phyloP scores from a whole-genome alignment of 805 yeast genomes.

The Candida sithepensis region DNA sequence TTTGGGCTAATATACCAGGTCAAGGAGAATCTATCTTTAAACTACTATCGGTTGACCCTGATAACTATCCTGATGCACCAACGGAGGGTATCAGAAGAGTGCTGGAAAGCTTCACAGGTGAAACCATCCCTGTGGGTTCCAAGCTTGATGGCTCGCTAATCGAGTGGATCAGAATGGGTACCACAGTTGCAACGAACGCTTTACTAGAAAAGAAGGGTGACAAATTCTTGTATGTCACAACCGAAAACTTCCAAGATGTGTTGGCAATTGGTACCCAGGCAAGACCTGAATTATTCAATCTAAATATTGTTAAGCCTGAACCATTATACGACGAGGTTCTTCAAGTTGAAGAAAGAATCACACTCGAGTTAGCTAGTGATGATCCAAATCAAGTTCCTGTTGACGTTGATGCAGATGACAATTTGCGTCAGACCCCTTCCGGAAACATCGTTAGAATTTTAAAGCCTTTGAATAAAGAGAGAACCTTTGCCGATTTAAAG shows the following conservation, averaged over 20 bases:
- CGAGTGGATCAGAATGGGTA: slow-evolving; percentile 26
- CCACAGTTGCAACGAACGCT: slow-evolving; percentile 27
- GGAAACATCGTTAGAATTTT: slow-evolving; percentile 21
- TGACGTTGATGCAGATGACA: slow-evolving; percentile 12
- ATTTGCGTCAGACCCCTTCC: slow-evolving; percentile 9
- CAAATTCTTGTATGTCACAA: slow-evolving; percentile 21
- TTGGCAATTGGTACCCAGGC: slow-evolving; percentile 32
- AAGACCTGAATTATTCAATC: slow-evolving; percentile 22
- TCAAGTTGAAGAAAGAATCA: slow-evolving; percentile 20
- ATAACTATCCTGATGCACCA: slow-evolving; percentile 25
- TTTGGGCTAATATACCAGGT: slow-evolving; percentile 41
- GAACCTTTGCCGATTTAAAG: slow-evolving; percentile 17
- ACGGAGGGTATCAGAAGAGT: slow-evolving; percentile 25
- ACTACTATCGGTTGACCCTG: slow-evolving; percentile 23
- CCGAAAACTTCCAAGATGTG: slow-evolving; percentile 30
- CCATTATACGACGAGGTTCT: slow-evolving; percentile 15
- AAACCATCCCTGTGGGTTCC: slow-evolving; percentile 14
- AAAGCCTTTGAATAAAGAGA: slow-evolving; percentile 20
- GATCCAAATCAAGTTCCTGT: slow-evolving; percentile 20
- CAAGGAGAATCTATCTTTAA: slow-evolving; percentile 35
- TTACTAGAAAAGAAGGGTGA: slow-evolving; percentile 22
- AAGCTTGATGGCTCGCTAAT: slow-evolving; percentile 18
- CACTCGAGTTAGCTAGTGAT: slow-evolving; percentile 24
- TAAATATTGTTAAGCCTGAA: slow-evolving; percentile 16
- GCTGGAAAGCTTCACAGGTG: slow-evolving; percentile 16